Conservation (phyloP, 2,329 filamentous ascomycete genomes). For the Cercospora sp. region DNA sequence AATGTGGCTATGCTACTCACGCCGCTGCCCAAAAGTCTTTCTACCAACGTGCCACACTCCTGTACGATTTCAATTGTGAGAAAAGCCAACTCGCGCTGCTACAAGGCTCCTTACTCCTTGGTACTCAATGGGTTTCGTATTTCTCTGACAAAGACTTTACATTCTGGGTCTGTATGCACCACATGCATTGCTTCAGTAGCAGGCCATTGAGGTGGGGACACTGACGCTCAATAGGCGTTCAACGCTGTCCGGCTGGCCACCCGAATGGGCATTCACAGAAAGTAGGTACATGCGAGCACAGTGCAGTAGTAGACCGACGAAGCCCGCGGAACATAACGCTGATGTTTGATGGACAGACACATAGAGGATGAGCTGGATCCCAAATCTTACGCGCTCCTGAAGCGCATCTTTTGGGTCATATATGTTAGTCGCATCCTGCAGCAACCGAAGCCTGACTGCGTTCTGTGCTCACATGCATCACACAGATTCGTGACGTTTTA, state of each 20-base stretch:
- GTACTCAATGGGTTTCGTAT: not conserved
- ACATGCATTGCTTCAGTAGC: not conserved
- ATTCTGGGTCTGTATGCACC: not conserved
- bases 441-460: not conserved
- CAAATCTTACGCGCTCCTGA: not conserved
- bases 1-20: not conserved
- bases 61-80: conserved; percentile 1
- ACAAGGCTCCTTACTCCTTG: not conserved
- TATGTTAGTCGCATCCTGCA: not conserved
- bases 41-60: not conserved
- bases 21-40: not conserved
- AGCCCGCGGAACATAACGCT: not conserved
- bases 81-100: not conserved
- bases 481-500: not conserved
- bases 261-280: not conserved
- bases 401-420: not conserved
- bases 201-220: not conserved
- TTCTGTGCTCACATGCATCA: not conserved
- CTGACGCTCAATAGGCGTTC: not conserved
- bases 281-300: not conserved
- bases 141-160: not conserved
- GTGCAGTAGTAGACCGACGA: not conserved
- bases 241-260: not conserved
- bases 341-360: not conserved
- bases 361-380: not conserved